A percentile compares a stretch with the other conserved stretches of the same genome.
phyloP scores from a whole-genome alignment of 805 yeast species.

The Hanseniaspora occidentalis region DNA sequence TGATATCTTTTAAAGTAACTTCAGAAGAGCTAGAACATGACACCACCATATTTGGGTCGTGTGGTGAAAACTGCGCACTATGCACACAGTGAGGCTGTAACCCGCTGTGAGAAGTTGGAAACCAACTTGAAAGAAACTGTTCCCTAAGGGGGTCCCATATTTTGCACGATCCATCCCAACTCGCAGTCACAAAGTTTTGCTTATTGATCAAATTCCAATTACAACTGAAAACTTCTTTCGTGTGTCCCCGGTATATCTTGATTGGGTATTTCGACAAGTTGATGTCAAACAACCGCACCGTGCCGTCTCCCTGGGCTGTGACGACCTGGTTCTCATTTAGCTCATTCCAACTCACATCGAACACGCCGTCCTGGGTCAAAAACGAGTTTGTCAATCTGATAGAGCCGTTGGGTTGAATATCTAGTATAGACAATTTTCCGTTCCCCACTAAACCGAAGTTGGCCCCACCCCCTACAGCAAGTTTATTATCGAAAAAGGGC shows the following conservation, averaged over 20 bases:
- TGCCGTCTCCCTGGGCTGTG: conserved; percentile 84
- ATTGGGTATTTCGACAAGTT: conserved; percentile 58
- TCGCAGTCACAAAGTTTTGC: conserved; percentile 55
- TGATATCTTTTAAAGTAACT: conserved; percentile 69
- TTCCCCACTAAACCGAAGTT: conserved; percentile 93
- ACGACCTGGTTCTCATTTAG: conserved; percentile 74
- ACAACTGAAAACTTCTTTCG: conserved; percentile 58
- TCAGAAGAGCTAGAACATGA: conserved; percentile 64
- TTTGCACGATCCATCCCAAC: conserved; percentile 89
- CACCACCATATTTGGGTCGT: conserved; percentile 55
- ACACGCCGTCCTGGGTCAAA: conserved; percentile 89
- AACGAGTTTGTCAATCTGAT: conserved; percentile 43
- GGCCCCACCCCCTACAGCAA: conserved; percentile 85
- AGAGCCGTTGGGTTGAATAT: conserved; percentile 55
- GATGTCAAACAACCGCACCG: conserved; percentile 69
- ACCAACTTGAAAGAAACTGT: conserved; percentile 45
- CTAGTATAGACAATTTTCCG: conserved; percentile 65
- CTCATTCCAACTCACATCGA: conserved; percentile 86
- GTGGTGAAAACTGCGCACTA: conserved; percentile 74
- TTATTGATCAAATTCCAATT: conserved; percentile 67
- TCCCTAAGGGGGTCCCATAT: conserved; percentile 58
- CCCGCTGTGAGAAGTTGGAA: conserved; percentile 20
- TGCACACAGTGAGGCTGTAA: conserved; percentile 47
- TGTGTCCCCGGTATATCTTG: conserved; percentile 65
- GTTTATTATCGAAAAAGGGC: conserved; percentile 78